Evolutionary conservation across 306 rosid species (phyloP), one percentile per base, ranked within the genome.

Genomic region (Castanea crenata): DNA sequence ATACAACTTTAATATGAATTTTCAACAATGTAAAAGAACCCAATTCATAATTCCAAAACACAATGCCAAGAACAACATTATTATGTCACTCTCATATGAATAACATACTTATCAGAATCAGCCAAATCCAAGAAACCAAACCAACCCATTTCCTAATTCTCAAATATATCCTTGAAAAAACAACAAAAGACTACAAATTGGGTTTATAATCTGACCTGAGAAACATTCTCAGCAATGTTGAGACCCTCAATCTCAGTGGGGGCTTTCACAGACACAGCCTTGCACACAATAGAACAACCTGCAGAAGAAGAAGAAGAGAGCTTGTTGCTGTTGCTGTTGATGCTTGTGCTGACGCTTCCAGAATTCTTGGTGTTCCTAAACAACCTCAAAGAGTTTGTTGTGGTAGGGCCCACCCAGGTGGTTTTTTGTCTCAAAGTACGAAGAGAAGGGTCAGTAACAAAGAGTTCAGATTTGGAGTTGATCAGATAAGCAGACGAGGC

Each of bases 161-260:
- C 55, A 55, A 74, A 74, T 11, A n/a, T n/a, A 31, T 32, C 72
- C 51, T 67, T 18, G 0, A 7, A 38, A 34, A 38, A 64, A 64
- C 5, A 16, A 31, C 2, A 64, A 64, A 29, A 63, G 7, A 27
- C 15, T 5, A 27, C 19, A 27, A 19, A 16, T 32, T 67, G 25
- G 7, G 65, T 44, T 25, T 55, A 23, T 18, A 31, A 25, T 68
- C 54, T 5, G 16, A 88, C 92, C 94, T 93, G 93, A 27, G 97
- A 89, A 52, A 94, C 98, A 86, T 92, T 87, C 4, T 91, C 91
- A 3, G 98, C 98, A 74, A 94, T 87, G 92, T 94, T 94, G 78
- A 94, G 98, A 81, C 91, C 98, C 70, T 92, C 97, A 34, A 84
- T 76, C 49, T 80, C 87, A 6, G 93, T 88, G 70, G 82, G 89